Evolutionary conservation across 2,329 filamentous ascomycete genomes (phyloP).

Genomic region (Aspergillus luchuensis): DNA sequence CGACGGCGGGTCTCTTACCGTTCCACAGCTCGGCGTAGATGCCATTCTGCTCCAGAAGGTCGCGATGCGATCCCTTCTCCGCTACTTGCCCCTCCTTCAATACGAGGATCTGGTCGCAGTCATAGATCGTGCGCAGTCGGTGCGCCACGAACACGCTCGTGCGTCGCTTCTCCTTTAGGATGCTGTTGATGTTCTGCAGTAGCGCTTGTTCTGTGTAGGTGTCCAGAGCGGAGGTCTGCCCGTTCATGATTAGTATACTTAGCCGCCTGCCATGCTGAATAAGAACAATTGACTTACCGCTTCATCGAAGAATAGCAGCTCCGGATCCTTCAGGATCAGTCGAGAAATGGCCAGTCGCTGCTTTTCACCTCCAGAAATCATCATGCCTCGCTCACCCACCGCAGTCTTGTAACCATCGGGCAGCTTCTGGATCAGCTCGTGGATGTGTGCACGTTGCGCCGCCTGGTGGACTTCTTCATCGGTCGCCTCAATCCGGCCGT

Average conservation of each 20-base stretch:
- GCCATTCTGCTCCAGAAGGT: slow-evolving; percentile 71
- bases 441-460: slow-evolving; percentile 78
- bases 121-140: slow-evolving; percentile 87
- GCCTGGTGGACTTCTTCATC: slow-evolving; percentile 73
- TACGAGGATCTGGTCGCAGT: slow-evolving; percentile 91
- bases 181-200: slow-evolving; percentile 88
- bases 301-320: slow-evolving; percentile 91
- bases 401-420: slow-evolving; percentile 88
- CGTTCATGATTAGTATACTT: slow-evolving; percentile 1
- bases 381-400: slow-evolving; percentile 91
- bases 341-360: slow-evolving; percentile 84
- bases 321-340: slow-evolving; percentile 84
- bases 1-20: slow-evolving; percentile 56
- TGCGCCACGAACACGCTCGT: slow-evolving; percentile 97
- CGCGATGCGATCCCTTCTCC: slow-evolving; percentile 83
- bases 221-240: slow-evolving; percentile 77
- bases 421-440: slow-evolving; percentile 77
- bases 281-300: slow-evolving; percentile 55
- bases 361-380: slow-evolving; percentile 96
- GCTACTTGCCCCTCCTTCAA: slow-evolving; percentile 80
- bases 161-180: slow-evolving; percentile 80
- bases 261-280: neutral
- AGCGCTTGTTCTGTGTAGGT: slow-evolving; percentile 91
- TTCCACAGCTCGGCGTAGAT: slow-evolving; percentile 91
- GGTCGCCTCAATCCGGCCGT: slow-evolving; percentile 78